Percentiles rank a stretch among this genome's conserved stretches.
Evolutionary conservation across 1,284 basidiomycete species (phyloP).

Genomic region (Clitocybe nebularis): DNA sequence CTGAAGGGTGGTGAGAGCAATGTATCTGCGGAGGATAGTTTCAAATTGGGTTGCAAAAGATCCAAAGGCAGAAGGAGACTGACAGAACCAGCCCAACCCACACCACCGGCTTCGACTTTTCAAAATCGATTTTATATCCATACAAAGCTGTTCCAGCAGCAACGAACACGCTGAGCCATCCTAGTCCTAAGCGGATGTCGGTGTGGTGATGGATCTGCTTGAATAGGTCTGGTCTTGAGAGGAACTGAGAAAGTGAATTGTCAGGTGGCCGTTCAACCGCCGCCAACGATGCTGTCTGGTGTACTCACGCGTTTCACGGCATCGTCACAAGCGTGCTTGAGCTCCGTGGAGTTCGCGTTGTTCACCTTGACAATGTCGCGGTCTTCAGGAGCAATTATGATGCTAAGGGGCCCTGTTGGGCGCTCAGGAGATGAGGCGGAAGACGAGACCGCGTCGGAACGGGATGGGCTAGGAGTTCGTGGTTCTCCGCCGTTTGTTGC

Average conservation of each 20-base stretch:
- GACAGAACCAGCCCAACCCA: constrained; percentile 75
- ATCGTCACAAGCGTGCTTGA: constrained; percentile 91
- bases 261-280: constrained; percentile 5
- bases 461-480: constrained; percentile 18
- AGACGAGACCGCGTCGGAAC: constrained; percentile 16
- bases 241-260: constrained; percentile 46
- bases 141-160: constrained; percentile 80
- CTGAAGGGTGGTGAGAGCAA: constrained; percentile 64
- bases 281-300: not conserved
- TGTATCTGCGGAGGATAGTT: constrained; percentile 49
- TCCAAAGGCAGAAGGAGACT: constrained; percentile 26
- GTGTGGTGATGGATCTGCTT: constrained; percentile 83
- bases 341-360: constrained; percentile 73
- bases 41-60: constrained; percentile 3
- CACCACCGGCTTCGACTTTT: constrained; percentile 76
- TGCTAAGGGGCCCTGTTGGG: constrained; percentile 51
- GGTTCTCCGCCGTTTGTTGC: constrained; percentile 14
- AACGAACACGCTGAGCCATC: constrained; percentile 80
- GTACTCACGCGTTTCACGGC: constrained; percentile 79
- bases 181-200: constrained; percentile 79
- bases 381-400: constrained; percentile 39
- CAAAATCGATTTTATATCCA: constrained; percentile 82
- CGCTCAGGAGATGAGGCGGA: constrained; percentile 32
- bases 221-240: constrained; percentile 77
- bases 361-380: constrained; percentile 80